phyloP scores from a whole-genome alignment of 1,284 basidiomycete genomes.

The Rhodotorula sp. region DNA sequence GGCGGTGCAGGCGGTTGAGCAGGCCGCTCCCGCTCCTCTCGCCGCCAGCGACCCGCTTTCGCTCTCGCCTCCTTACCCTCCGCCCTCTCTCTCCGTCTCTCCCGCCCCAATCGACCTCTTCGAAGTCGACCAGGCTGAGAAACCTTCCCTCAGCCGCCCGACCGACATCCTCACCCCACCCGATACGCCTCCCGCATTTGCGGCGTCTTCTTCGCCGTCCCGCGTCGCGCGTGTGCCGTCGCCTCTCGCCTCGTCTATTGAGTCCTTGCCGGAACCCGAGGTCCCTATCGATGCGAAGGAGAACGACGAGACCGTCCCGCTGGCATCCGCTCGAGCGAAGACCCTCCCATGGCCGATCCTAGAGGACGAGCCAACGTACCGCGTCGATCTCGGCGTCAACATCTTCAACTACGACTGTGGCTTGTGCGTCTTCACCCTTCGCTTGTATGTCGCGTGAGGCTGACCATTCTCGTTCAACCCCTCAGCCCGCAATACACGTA shows the following conservation, averaged over 20 bases:
- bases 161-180: conserved; percentile 17
- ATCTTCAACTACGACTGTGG: conserved; percentile 48
- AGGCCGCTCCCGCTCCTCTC: not conserved
- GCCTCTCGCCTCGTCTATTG: not conserved
- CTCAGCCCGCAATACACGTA: conserved; percentile 48
- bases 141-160: not conserved
- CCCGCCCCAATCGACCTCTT: not conserved
- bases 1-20: not conserved
- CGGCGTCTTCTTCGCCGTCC: not conserved
- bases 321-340: not conserved
- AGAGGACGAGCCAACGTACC: conserved; percentile 29
- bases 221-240: not conserved
- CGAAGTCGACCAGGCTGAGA: not conserved
- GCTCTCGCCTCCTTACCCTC: not conserved
- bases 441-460: no score
- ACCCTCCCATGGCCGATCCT: conserved; percentile 25
- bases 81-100: not conserved
- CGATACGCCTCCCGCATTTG: conserved; percentile 7
- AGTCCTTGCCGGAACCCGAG: not conserved
- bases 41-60: not conserved
- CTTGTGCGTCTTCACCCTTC: conserved; percentile 26
- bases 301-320: no score
- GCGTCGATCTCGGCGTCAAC: conserved; percentile 31
- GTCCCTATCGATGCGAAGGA: not conserved
- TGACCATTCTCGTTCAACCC: not conserved